Conservation (phyloP, 2,329 filamentous ascomycete species). For the Fusarium sp. region DNA sequence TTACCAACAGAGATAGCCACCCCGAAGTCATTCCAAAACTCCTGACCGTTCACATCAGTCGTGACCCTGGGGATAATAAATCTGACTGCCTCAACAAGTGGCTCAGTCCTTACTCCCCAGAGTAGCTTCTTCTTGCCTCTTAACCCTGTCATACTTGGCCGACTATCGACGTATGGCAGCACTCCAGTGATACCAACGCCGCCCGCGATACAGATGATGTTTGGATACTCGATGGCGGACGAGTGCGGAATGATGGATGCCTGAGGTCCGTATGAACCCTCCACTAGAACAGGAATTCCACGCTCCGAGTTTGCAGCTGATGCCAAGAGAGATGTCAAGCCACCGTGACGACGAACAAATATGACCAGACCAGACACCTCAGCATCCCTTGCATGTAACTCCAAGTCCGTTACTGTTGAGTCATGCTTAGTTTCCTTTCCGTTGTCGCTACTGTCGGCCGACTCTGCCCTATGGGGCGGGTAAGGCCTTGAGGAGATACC, state of each 20-base stretch:
- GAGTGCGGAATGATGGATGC: background rate
- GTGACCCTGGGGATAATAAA: background rate
- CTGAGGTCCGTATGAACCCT: constrained; percentile 44
- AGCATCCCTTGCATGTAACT: constrained; percentile 20
- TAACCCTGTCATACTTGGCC: constrained; percentile 22
- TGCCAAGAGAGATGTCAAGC: constrained; percentile 39
- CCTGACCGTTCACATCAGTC: too few species aligned
- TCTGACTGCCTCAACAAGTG: background rate
- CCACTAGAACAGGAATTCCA: constrained; percentile 46
- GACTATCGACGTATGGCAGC: constrained; percentile 40
- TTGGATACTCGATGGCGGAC: constrained; percentile 30
- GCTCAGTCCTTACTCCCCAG: constrained; percentile 39
- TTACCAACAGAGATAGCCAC: background rate
- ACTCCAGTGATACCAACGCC: constrained; percentile 49
- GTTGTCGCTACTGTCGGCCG: constrained; percentile 4
- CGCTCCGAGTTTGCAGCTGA: constrained; percentile 5
- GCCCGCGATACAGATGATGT: constrained; percentile 46
- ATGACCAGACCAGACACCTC: constrained; percentile 41
- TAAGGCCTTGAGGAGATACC: constrained; percentile 20
- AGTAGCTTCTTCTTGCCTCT: constrained; percentile 45
- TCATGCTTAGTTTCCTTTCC: background rate
- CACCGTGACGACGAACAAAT: constrained; percentile 43
- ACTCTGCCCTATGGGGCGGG: background rate
- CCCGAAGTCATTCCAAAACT: background rate
- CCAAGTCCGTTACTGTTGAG: background rate